Conservation (phyloP, 331 rosid species). For the Prunus yedoensis region DNA sequence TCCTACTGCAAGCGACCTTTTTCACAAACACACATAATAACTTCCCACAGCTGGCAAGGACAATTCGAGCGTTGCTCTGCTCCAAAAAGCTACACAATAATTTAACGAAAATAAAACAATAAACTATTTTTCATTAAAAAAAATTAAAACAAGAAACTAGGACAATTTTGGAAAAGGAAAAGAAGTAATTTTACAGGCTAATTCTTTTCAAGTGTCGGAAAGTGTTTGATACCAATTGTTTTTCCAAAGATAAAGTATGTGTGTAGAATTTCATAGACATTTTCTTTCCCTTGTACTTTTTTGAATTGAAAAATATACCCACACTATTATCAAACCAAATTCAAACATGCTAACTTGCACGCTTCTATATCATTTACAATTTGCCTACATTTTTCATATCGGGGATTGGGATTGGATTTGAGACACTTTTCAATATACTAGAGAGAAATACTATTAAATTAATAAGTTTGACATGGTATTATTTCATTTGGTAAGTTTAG, state of each 20-base stretch:
- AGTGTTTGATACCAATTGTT: not conserved
- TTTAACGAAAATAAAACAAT: not conserved
- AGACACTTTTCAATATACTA: no score
- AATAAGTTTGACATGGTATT: not conserved
- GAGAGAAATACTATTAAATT: not conserved
- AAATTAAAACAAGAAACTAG: not conserved
- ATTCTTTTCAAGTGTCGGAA: not conserved
- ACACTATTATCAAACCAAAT: not conserved
- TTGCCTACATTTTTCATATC: no score
- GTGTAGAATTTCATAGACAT: no score
- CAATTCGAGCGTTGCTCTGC: not conserved
- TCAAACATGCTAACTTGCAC: not conserved
- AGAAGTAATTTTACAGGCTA: not conserved
- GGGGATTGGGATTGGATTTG: no score
- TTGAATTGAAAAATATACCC: no score
- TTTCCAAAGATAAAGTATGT: no score
- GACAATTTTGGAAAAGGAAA: no score
- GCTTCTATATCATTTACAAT: not conserved
- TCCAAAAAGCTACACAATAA: not conserved
- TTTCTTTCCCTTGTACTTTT: no score
- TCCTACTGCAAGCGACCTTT: not conserved
- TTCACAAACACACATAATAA: not conserved
- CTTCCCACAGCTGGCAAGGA: not conserved
- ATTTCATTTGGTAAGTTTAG: not conserved
- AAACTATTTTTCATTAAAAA: no score